Evolutionary conservation across 257 asterid species (phyloP).

Genomic region (Fraxinus cuspidata): DNA sequence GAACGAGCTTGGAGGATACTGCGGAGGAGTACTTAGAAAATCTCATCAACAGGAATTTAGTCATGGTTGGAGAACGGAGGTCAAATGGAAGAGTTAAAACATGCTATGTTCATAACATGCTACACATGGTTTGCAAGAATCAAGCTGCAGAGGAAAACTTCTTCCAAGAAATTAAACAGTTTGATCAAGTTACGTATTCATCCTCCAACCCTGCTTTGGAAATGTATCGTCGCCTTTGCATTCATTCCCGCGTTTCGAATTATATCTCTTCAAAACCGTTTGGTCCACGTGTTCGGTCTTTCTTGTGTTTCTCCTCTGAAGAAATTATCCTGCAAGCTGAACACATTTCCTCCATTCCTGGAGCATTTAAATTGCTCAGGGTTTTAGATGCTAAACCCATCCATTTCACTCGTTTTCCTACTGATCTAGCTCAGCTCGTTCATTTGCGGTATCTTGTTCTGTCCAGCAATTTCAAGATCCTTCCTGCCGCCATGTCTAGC

Average conservation of each 20-base stretch:
- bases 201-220: conserved; percentile 37
- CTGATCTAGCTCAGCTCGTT: conserved; percentile 40
- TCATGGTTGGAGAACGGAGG: too few relatives aligned
- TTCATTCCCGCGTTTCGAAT: conserved; percentile 45
- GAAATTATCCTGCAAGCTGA: conserved; percentile 36
- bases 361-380: conserved; percentile 55
- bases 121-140: conserved; percentile 50
- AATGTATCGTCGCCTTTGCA: conserved; percentile 51
- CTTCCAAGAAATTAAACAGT: conserved; percentile 43
- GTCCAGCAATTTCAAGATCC: conserved; percentile 38
- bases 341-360: conserved; percentile 42
- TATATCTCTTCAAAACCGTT: conserved; percentile 43
- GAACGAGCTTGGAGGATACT: too few relatives aligned
- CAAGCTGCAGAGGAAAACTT: conserved; percentile 49
- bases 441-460: conserved; percentile 55
- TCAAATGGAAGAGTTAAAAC: too few relatives aligned
- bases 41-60: too few relatives aligned
- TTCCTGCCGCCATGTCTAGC: conserved; percentile 43
- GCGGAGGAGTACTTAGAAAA: too few relatives aligned
- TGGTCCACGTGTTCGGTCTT: conserved; percentile 53
- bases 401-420: conserved; percentile 43
- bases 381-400: conserved; percentile 50
- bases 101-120: too few relatives aligned
- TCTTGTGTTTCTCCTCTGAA: conserved; percentile 46
- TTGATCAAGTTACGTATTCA: conserved; percentile 37